A percentile compares a stretch with the other conserved stretches of the same genome.
Evolutionary conservation across 148 eudicot genomes (phyloP).

Genomic region (Vaccinium darrowii): DNA sequence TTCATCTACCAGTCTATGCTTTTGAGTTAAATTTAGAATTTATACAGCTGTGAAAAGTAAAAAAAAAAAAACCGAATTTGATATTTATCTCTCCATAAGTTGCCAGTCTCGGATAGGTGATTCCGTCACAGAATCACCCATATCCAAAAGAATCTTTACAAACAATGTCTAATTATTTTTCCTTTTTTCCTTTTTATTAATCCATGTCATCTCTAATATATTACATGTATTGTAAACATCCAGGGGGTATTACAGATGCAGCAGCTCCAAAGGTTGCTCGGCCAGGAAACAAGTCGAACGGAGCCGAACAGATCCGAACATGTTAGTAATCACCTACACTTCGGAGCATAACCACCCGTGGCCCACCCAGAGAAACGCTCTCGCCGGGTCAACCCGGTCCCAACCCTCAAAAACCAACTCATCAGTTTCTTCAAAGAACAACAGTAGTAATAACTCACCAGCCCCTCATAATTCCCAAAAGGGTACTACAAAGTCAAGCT

Average conservation of each 20-base stretch:
- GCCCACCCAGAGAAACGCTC: constrained; percentile 90
- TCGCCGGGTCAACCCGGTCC: constrained; percentile 76
- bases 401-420: constrained; percentile 42
- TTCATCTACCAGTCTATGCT: neutral
- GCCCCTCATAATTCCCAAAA: neutral
- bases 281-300: constrained; percentile 94
- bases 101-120: neutral
- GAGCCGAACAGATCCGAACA: constrained; percentile 85
- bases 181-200: neutral
- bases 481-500: neutral
- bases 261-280: constrained; percentile 91
- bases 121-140: neutral
- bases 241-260: constrained; percentile 93
- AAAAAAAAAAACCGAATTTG: neutral
- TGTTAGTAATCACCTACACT: constrained; percentile 90
- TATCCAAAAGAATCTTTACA: no score
- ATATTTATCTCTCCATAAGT: neutral
- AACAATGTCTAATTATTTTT: neutral
- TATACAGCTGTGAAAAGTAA: neutral
- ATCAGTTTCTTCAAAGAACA: constrained; percentile 13
- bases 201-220: neutral
- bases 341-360: constrained; percentile 96
- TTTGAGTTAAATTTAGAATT: neutral
- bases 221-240: neutral
- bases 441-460: neutral